Evolutionary conservation across 2,329 filamentous ascomycete genomes (phyloP), one percentile per base, ranked within the genome.

Genomic region (Fusarium brevicatenulatum): DNA sequence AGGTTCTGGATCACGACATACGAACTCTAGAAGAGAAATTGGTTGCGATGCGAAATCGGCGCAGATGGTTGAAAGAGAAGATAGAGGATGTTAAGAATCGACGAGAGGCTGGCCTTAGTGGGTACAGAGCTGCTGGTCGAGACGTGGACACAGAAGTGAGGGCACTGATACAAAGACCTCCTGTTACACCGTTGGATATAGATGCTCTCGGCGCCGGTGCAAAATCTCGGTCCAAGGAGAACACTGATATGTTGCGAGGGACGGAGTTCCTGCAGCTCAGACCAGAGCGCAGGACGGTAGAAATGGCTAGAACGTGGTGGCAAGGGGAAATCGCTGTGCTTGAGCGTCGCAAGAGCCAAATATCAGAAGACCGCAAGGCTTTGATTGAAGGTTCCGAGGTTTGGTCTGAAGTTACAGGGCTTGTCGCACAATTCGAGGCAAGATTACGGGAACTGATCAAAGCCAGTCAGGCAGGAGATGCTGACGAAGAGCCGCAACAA

Each of bases 291-390:
- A 85, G 92, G 52, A 95, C 92, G 0, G 79, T 91, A 4, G 89
- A 89, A 19, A 91, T 95, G 90, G 92, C 92, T 0, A 89, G 86
- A 66, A 87, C 91, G 19, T 93, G 92, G 86, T 95, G 91, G 90
- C 86, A 89, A 60, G 86, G 87, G 10, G 92, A 95, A 73, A 83
- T 91, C 4, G 82, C 82, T 2, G 81, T 88, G 0, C 82, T 93
- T 5, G 83, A 90, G 55, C 82, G 83, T 49, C 87, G 88, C 65
- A 89, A 88, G 70, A 77, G 82, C 13, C 85, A 87, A 32, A 88
- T 92, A 4, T 86, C 90, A 36, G 85, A 85, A 50, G 92, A 95
- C 70, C 87, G 87, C 23, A 81, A 84, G 7, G 93, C 92, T 2
- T 84, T 95, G 15, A 88, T 92, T 28, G 89, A 93, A 71, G 93